phyloP scores from a whole-genome alignment of 23 red algal genomes.

The Cyanidium caldarium region DNA sequence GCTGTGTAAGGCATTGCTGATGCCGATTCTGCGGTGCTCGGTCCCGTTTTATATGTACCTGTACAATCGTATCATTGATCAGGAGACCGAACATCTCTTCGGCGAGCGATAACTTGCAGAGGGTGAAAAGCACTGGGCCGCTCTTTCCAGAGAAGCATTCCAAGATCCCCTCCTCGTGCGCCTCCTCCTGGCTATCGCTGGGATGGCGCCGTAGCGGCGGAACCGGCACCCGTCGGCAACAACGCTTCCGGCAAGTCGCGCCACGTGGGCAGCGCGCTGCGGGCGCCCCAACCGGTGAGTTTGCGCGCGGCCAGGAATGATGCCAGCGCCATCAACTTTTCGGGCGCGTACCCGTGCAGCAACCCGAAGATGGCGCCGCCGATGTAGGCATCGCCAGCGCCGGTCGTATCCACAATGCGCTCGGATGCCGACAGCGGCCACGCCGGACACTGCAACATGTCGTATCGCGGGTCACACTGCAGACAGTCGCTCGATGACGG shows the following conservation, averaged over 20 bases:
- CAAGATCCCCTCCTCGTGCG: too few species aligned
- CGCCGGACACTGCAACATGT: constrained; percentile 32
- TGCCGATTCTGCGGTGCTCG: background rate
- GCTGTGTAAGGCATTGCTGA: background rate
- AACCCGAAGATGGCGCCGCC: constrained; percentile 52
- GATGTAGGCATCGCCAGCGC: constrained; percentile 93
- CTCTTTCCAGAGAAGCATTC: too few species aligned
- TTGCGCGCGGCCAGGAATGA: constrained; percentile 37
- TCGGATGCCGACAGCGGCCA: constrained; percentile 17
- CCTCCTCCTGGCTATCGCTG: too few species aligned
- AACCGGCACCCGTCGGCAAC: too few species aligned
- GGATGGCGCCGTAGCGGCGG: too few species aligned
- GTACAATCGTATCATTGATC: background rate
- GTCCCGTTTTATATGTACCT: background rate
- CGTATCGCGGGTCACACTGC: constrained; percentile 9
- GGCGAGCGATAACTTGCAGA: too few species aligned
- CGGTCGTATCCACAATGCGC: constrained; percentile 68
- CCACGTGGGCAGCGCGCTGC: constrained; percentile 28
- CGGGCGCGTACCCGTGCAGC: constrained; percentile 10
- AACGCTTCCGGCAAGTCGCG: constrained; percentile 7
- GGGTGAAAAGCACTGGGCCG: too few species aligned
- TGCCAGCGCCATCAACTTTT: constrained; percentile 39
- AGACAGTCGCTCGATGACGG: background rate
- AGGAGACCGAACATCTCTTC: background rate
- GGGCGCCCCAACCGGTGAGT: constrained; percentile 24